Percentiles rank a stretch among this genome's conserved stretches.
These are phyloP conservation scores for Leccinum subgranulosum DNA, from an alignment of 768 basidiomycete genomes.

Conservation along the genomic window DNA sequence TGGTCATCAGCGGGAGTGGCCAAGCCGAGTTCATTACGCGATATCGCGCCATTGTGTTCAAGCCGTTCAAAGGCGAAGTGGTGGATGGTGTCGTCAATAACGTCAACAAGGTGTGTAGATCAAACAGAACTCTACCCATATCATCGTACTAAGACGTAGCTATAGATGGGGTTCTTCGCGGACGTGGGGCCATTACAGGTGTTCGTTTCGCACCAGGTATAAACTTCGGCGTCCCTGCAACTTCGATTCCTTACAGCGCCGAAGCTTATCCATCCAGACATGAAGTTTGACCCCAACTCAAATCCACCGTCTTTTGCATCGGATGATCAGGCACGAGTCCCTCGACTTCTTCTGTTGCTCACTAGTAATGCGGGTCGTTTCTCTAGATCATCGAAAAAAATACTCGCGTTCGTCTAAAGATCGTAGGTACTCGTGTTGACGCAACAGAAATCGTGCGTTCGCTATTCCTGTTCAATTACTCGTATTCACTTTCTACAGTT, in stretches of 20 bases:
- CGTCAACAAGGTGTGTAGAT: conserved; percentile 79
- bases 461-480: not conserved
- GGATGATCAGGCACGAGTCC: conserved; percentile 68
- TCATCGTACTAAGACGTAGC: not conserved
- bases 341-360: not conserved
- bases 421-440: conserved; percentile 97
- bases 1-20: conserved; percentile 87
- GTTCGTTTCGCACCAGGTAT: conserved; percentile 93
- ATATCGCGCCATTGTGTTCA: conserved; percentile 97
- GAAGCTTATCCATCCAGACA: conserved; percentile 90
- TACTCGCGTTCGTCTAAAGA: conserved; percentile 87
- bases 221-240: conserved; percentile 20
- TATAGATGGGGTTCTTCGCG: conserved; percentile 97
- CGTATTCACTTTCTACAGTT: conserved; percentile 52
- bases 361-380: not conserved
- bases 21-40: conserved; percentile 95
- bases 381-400: conserved; percentile 88
- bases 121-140: not conserved
- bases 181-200: conserved; percentile 93
- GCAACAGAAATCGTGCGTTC: conserved; percentile 91
- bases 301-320: conserved; percentile 97
- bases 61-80: conserved; percentile 99
- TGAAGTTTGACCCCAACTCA: conserved; percentile 93
- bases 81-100: conserved; percentile 95
- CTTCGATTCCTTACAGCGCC: conserved; percentile 4